These are phyloP conservation scores for Beta lomatogona DNA, from an alignment of 179 eudicot genomes.

Conservation along the genomic window DNA sequence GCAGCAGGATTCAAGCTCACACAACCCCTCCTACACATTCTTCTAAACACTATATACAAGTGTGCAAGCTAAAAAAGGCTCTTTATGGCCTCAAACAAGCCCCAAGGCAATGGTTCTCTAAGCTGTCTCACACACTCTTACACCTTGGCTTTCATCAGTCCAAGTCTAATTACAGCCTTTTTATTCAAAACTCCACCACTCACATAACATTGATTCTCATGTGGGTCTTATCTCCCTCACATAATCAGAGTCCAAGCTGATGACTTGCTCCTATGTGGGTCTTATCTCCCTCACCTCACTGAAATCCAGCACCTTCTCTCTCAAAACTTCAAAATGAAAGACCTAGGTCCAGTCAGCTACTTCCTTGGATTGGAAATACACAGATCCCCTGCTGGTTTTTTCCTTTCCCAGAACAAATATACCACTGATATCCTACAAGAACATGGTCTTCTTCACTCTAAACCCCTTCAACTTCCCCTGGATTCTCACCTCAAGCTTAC, in stretches of 20 bases:
- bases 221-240: too few species aligned
- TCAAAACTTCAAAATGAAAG: neutral
- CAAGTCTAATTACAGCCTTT: neutral
- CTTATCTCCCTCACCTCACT: too few species aligned
- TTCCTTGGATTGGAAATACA: neutral
- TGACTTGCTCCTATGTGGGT: neutral
- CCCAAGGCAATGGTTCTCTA: neutral
- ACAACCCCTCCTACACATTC: too few species aligned
- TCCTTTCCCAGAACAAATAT: neutral
- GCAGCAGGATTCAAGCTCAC: too few species aligned
- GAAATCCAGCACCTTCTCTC: neutral
- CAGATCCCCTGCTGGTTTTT: neutral
- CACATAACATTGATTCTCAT: neutral
- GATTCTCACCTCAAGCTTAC: neutral
- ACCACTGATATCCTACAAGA: neutral
- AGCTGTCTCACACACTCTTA: too few species aligned
- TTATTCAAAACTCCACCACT: neutral
- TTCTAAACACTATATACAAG: too few species aligned
- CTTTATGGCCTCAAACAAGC: slow-evolving; percentile 1
- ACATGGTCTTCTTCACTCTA: neutral
- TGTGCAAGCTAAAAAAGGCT: neutral
- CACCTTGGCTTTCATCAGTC: neutral
- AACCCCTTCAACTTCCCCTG: neutral
- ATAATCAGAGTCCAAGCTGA: too few species aligned
- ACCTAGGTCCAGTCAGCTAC: neutral